Percentiles rank a stretch among this genome's conserved stretches.
phyloP scores from a whole-genome alignment of 176 grass and related monocot species.

The Carex cristatella region DNA sequence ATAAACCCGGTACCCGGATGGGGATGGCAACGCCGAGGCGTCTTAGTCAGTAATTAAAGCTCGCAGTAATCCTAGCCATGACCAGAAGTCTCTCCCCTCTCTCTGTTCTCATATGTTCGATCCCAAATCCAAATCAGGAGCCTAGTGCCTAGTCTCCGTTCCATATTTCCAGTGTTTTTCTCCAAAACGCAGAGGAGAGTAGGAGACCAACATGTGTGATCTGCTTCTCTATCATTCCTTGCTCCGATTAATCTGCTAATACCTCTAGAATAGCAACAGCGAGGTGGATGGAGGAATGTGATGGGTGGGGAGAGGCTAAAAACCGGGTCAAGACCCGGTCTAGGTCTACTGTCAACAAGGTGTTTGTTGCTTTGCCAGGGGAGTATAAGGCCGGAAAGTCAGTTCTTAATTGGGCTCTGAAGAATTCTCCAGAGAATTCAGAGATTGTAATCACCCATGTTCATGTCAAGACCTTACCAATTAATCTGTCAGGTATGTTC shows the following conservation, averaged over 20 bases:
- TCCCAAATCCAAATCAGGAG: background rate
- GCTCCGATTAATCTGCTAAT: background rate
- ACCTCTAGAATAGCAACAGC: background rate
- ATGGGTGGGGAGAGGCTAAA: background rate
- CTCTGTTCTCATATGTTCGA: background rate
- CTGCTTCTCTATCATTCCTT: background rate
- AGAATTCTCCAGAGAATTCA: background rate
- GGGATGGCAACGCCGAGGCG: background rate
- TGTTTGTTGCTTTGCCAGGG: constrained; percentile 21
- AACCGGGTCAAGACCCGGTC: background rate
- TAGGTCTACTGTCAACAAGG: background rate
- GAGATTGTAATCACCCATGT: background rate
- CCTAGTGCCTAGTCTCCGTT: too few species aligned
- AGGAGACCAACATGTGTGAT: background rate
- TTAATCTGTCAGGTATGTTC: constrained; percentile 12
- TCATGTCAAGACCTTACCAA: background rate
- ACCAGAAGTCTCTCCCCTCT: background rate
- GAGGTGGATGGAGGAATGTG: background rate
- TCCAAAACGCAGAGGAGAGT: background rate
- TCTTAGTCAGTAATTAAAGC: background rate
- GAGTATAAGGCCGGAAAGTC: constrained; percentile 5
- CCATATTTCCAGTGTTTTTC: too few species aligned
- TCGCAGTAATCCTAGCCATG: background rate
- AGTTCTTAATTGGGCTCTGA: constrained; percentile 12
- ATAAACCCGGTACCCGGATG: background rate